phyloP scores from a whole-genome alignment of 257 asterid genomes.

The Scutellaria galericulata region DNA sequence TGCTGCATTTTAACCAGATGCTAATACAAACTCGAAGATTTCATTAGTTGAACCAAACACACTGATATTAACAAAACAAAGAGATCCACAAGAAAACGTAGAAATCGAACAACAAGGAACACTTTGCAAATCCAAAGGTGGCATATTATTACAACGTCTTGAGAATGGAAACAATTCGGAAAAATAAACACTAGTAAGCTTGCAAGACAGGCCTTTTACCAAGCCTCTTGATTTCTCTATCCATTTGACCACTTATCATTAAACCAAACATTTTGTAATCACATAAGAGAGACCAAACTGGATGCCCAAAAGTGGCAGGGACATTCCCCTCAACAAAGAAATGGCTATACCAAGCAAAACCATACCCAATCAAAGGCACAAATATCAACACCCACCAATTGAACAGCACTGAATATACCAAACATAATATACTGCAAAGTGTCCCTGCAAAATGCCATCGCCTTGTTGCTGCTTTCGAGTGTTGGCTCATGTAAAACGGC shows the following conservation, averaged over 20 bases:
- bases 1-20: background rate
- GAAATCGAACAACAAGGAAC: slow-evolving; percentile 8
- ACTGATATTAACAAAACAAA: slow-evolving; percentile 16
- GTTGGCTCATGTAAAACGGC: slow-evolving; percentile 91
- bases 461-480: slow-evolving; percentile 81
- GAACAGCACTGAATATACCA: slow-evolving; percentile 72
- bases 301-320: slow-evolving; percentile 95
- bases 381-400: slow-evolving; percentile 70
- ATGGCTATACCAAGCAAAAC: slow-evolving; percentile 95
- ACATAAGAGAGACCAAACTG: slow-evolving; percentile 88
- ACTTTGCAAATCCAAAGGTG: slow-evolving; percentile 19
- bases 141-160: slow-evolving; percentile 39
- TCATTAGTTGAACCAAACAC: slow-evolving; percentile 2
- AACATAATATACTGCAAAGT: slow-evolving; percentile 69
- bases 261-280: slow-evolving; percentile 97
- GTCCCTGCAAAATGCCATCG: slow-evolving; percentile 99
- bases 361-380: slow-evolving; percentile 86
- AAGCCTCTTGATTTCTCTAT: slow-evolving; percentile 96
- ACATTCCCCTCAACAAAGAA: slow-evolving; percentile 91
- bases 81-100: slow-evolving; percentile 24
- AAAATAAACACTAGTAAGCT: slow-evolving; percentile 43
- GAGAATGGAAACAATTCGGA: background rate
- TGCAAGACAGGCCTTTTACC: slow-evolving; percentile 95
- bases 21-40: background rate
- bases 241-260: slow-evolving; percentile 94